Base-by-base conservation (phyloP, 768 basidiomycete species). In the Xerocomellus chrysenteron region DNA sequence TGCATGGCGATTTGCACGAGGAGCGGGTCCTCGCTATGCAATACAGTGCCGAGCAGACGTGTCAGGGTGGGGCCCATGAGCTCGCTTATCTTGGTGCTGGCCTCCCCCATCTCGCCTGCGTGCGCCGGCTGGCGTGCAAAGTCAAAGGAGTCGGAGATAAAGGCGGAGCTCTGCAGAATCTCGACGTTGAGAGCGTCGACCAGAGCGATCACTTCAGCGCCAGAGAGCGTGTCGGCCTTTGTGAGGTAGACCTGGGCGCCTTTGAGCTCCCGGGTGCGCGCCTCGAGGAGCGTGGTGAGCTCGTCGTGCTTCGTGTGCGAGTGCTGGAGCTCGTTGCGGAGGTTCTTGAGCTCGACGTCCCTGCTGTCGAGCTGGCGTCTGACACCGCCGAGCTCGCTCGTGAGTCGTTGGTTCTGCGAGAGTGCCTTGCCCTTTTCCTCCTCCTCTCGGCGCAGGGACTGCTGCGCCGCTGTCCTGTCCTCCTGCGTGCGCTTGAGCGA, bases 171-270 rank as follows among this genome's bases (percentile, higher is more conserved):
- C 56, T 83, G 82, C 39, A 78, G 68, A 24, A 82, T 78, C 60
- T 83, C 82, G 24, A 70, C 66, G 58, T 83, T 82, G 55, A 82
- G 63, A 0, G 69, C 65, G 28, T 80, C 75, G 32, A 78, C 66
- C 5, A 71, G 53, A 0, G 63, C n/a, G 11, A 73, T 72, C 48
- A 80, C 73, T 11, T 82, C 81, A 0, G 75, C 73, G 1, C 75
- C 78, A 0, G 81, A 78, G 54, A 77, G 69, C 0, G 61, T 58
- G 50, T 82, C 81, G 17, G 74, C 68, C 37, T 74, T 79, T 2
- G 74, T 75, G 64, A 81, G 65, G 62, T 77, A 82, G 10, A 70
- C 65, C 49, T 79, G 77, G 0, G 75, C 75, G 0, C 69, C 73
- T n/a, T 73, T 73, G 8, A 81, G 58, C 57, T 82, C 80, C 7